Percentiles rank a stretch among this genome's conserved stretches.
Evolutionary conservation across 345 rosid species (phyloP).

Genomic region (Theobroma cacao): DNA sequence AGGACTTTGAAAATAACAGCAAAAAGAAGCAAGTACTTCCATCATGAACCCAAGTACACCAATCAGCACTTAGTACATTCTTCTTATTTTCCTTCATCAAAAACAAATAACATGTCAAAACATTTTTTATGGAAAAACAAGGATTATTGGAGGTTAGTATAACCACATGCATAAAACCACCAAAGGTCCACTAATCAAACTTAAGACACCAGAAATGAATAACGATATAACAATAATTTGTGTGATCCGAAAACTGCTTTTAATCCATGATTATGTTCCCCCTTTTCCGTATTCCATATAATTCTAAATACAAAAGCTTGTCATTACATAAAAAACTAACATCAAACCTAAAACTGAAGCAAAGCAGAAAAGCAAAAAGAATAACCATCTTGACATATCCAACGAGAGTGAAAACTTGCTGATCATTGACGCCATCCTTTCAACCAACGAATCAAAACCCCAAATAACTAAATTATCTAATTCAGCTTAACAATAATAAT

Average conservation of each 20-base stretch:
- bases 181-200: background rate
- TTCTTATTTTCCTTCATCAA: conserved; percentile 40
- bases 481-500: background rate
- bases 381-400: background rate
- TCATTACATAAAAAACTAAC: background rate
- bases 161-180: background rate
- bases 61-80: conserved; percentile 22
- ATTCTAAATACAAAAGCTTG: background rate
- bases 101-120: conserved; percentile 3
- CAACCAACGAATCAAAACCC: background rate
- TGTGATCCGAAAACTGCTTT: background rate
- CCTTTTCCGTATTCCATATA: background rate
- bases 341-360: background rate
- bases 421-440: background rate
- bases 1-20: conserved; percentile 23
- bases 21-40: conserved; percentile 27
- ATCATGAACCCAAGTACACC: conserved; percentile 27
- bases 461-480: background rate
- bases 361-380: background rate
- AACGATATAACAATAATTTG: background rate
- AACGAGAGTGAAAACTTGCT: background rate
- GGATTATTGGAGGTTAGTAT: background rate
- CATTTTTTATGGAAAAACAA: background rate
- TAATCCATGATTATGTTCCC: background rate
- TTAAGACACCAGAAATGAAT: background rate